Evolutionary conservation across 768 basidiomycete genomes (phyloP).

Genomic region (Leucocoprinus sp.): DNA sequence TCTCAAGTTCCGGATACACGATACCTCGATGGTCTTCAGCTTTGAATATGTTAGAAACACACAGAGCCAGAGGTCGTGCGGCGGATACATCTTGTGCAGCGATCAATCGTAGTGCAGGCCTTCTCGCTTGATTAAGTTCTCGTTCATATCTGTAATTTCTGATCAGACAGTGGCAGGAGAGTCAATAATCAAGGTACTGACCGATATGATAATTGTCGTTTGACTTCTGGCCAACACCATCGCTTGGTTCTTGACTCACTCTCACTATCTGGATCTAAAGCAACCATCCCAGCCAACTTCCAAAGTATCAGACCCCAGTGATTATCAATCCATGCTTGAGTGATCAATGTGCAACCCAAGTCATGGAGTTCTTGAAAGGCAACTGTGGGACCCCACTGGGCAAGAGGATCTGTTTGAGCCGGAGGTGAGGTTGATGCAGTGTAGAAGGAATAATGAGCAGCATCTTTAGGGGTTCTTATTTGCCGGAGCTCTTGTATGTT

Average conservation of each 20-base stretch:
- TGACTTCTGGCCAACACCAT: slow-evolving; percentile 82
- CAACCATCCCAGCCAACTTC: slow-evolving; percentile 86
- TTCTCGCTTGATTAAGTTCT: slow-evolving; percentile 68
- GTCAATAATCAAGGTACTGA: slow-evolving; percentile 23
- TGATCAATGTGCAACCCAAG: slow-evolving; percentile 60
- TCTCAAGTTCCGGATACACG: slow-evolving; percentile 62
- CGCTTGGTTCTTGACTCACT: slow-evolving; percentile 34
- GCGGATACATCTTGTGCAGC: slow-evolving; percentile 78
- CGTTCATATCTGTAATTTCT: slow-evolving; percentile 71
- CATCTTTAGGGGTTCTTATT: slow-evolving; percentile 47
- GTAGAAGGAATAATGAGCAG: slow-evolving; percentile 54
- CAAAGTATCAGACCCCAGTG: slow-evolving; percentile 89
- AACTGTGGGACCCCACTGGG: slow-evolving; percentile 38
- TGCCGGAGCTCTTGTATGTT: slow-evolving; percentile 41
- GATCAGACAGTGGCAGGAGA: background rate
- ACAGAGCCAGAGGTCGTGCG: slow-evolving; percentile 74
- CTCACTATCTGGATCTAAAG: slow-evolving; percentile 60
- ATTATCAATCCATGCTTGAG: slow-evolving; percentile 80
- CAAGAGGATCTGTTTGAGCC: slow-evolving; percentile 14
- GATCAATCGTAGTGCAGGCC: slow-evolving; percentile 76
- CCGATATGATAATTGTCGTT: slow-evolving; percentile 83
- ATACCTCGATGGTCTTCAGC: slow-evolving; percentile 27
- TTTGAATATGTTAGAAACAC: slow-evolving; percentile 58
- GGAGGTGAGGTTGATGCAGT: slow-evolving; percentile 25
- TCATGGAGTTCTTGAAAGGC: slow-evolving; percentile 47